A percentile compares a stretch with the other conserved stretches of the same genome.
Evolutionary conservation across 129 eudicot genomes (phyloP).

Genomic region (Oenanthe sinensis): DNA sequence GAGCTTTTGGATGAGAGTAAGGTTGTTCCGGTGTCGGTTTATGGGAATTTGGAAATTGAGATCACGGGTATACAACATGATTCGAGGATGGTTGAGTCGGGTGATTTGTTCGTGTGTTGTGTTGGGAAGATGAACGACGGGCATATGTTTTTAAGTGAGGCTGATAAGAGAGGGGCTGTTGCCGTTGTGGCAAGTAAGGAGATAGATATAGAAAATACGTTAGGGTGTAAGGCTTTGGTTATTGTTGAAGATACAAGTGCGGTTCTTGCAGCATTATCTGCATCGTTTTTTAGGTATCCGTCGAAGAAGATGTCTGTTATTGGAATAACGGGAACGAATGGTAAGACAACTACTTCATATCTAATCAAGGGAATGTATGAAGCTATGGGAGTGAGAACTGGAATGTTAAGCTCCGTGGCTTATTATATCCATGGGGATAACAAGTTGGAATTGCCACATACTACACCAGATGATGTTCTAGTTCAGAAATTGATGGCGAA

Average conservation of each 20-base stretch:
- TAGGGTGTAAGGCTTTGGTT: slow-evolving; percentile 93
- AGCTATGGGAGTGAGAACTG: slow-evolving; percentile 95
- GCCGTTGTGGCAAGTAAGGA: slow-evolving; percentile 97
- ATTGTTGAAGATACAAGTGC: slow-evolving; percentile 81
- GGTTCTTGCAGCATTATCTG: slow-evolving; percentile 72
- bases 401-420: slow-evolving; percentile 76
- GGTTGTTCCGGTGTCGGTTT: slow-evolving; percentile 76
- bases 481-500: slow-evolving; percentile 87
- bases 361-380: slow-evolving; percentile 78
- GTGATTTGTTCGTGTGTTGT: slow-evolving; percentile 92
- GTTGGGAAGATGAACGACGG: slow-evolving; percentile 73
- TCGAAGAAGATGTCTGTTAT: slow-evolving; percentile 68
- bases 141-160: slow-evolving; percentile 73
- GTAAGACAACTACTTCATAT: slow-evolving; percentile 70
- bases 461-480: slow-evolving; percentile 60
- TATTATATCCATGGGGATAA: slow-evolving; percentile 74
- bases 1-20: slow-evolving; percentile 90
- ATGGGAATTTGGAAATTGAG: slow-evolving; percentile 85
- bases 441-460: slow-evolving; percentile 52
- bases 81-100: slow-evolving; percentile 73
- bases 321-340: slow-evolving; percentile 81
- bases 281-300: slow-evolving; percentile 73
- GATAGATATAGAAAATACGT: slow-evolving; percentile 75
- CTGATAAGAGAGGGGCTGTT: slow-evolving; percentile 95
- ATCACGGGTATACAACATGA: slow-evolving; percentile 87